Conservation (phyloP, 495 filamentous ascomycete species). For the Xylaria sp. region DNA sequence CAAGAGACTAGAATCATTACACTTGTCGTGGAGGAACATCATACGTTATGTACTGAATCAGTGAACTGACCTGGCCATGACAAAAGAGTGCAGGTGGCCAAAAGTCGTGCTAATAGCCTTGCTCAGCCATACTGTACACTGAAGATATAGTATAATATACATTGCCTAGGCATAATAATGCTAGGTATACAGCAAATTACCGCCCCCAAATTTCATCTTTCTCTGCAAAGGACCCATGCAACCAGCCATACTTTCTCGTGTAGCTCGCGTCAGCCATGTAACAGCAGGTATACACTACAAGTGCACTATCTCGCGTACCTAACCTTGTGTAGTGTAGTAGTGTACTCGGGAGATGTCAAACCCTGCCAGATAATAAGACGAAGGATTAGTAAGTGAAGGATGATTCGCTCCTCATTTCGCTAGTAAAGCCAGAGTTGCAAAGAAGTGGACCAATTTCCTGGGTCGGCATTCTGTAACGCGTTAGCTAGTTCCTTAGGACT, state of each 20-base stretch:
- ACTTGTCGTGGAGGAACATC: slow-evolving; percentile 3
- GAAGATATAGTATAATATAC: slow-evolving; percentile 2
- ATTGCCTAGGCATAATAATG: not conserved
- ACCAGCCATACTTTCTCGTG: not conserved
- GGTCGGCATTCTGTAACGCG: not conserved
- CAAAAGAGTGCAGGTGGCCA: not conserved
- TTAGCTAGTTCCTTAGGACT: slow-evolving; percentile 10
- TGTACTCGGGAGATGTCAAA: not conserved
- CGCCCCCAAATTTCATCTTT: slow-evolving; percentile 6
- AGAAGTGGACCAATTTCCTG: slow-evolving; percentile 4
- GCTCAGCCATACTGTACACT: slow-evolving; percentile 1
- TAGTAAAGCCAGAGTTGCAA: slow-evolving; percentile 12
- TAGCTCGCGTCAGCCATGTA: not conserved
- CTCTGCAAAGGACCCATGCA: not conserved
- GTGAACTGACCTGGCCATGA: not conserved
- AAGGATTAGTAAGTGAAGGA: slow-evolving; percentile 5
- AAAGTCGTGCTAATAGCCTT: slow-evolving; percentile 7
- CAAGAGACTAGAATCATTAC: not conserved
- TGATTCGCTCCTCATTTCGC: slow-evolving; percentile 19
- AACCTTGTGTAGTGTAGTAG: not conserved
- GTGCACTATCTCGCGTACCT: not conserved
- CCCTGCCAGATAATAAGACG: slow-evolving; percentile 19
- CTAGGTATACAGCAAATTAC: slow-evolving; percentile 1
- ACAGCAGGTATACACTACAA: slow-evolving; percentile 1
- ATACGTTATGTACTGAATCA: slow-evolving; percentile 21